phyloP scores from a whole-genome alignment of 2,329 filamentous ascomycete species.

The Capronia epimyces region DNA sequence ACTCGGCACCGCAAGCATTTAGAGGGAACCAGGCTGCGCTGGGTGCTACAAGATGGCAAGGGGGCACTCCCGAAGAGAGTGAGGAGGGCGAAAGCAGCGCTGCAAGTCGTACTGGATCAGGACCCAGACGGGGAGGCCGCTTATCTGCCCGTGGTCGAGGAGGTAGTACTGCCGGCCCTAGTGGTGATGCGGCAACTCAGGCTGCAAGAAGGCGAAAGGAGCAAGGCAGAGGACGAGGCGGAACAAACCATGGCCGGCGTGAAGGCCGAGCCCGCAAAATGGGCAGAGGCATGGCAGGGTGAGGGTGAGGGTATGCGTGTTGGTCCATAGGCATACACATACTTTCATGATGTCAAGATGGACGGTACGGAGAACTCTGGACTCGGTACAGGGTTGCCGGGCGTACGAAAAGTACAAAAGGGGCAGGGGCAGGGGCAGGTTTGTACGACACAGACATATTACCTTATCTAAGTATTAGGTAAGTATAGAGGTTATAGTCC shows the following conservation, averaged over 20 bases:
- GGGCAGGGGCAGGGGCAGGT: no score
- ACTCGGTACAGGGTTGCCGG: no score
- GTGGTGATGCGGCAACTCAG: slow-evolving; percentile 24
- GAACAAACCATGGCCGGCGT: slow-evolving; percentile 26
- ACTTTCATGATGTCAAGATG: no score
- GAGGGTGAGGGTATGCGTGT: background rate
- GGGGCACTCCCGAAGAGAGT: slow-evolving; percentile 22
- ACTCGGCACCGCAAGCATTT: slow-evolving; percentile 27
- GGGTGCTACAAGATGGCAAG: slow-evolving; percentile 25
- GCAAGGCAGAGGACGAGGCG: slow-evolving; percentile 27
- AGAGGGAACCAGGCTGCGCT: slow-evolving; percentile 24
- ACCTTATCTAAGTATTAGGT: no score
- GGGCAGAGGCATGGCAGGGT: slow-evolving; percentile 27
- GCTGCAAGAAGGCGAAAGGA: slow-evolving; percentile 27
- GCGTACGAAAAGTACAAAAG: no score
- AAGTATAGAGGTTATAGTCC: no score
- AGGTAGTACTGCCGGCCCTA: slow-evolving; percentile 24
- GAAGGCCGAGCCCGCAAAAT: slow-evolving; percentile 29
- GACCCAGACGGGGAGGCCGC: slow-evolving; percentile 12
- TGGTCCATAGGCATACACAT: no score
- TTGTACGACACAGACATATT: no score
- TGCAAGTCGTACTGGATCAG: slow-evolving; percentile 18
- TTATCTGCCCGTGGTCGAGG: slow-evolving; percentile 17
- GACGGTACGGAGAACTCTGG: no score
- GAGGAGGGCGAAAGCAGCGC: slow-evolving; percentile 15